These are phyloP conservation scores for Sphagnurus paluster DNA, from an alignment of 1,284 basidiomycete genomes.

Conservation along the genomic window DNA sequence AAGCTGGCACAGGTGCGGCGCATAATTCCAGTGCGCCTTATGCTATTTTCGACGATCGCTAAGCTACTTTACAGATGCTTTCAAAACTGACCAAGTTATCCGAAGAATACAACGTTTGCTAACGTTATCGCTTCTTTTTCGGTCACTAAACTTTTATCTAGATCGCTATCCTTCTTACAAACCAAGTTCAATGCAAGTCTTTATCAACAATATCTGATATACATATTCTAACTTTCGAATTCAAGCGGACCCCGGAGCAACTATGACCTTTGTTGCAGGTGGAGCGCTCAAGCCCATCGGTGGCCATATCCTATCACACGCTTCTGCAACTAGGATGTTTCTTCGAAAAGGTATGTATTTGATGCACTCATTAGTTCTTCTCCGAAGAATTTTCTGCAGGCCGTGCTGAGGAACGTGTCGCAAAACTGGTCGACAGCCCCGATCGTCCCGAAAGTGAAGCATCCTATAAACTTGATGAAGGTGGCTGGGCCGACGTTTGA, in stretches of 20 bases:
- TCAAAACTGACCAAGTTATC: slow-evolving; percentile 89
- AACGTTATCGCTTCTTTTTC: slow-evolving; percentile 7
- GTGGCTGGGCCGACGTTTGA: slow-evolving; percentile 80
- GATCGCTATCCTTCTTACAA: slow-evolving; percentile 86
- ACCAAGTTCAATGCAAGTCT: slow-evolving; percentile 83
- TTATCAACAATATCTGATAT: slow-evolving; percentile 4
- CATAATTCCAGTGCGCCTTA: not conserved
- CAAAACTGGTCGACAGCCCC: slow-evolving; percentile 93
- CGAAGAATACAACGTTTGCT: slow-evolving; percentile 80
- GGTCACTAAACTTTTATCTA: slow-evolving; percentile 32
- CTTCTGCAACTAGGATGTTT: slow-evolving; percentile 82
- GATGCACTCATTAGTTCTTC: not conserved
- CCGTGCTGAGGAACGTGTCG: slow-evolving; percentile 91
- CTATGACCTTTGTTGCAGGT: slow-evolving; percentile 91
- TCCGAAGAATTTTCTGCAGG: slow-evolving; percentile 42
- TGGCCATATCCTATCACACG: slow-evolving; percentile 85
- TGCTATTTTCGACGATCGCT: not conserved
- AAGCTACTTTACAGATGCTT: slow-evolving; percentile 61
- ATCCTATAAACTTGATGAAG: slow-evolving; percentile 87
- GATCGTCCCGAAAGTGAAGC: slow-evolving; percentile 92
- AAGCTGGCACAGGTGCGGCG: slow-evolving; percentile 21
- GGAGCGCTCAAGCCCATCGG: slow-evolving; percentile 86
- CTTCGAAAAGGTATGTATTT: slow-evolving; percentile 76
- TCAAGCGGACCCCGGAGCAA: slow-evolving; percentile 88
- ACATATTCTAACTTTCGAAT: not conserved